These are phyloP conservation scores for Tranzscheliella williamsii DNA, from an alignment of 1,284 basidiomycete species.

Conservation along the genomic window DNA sequence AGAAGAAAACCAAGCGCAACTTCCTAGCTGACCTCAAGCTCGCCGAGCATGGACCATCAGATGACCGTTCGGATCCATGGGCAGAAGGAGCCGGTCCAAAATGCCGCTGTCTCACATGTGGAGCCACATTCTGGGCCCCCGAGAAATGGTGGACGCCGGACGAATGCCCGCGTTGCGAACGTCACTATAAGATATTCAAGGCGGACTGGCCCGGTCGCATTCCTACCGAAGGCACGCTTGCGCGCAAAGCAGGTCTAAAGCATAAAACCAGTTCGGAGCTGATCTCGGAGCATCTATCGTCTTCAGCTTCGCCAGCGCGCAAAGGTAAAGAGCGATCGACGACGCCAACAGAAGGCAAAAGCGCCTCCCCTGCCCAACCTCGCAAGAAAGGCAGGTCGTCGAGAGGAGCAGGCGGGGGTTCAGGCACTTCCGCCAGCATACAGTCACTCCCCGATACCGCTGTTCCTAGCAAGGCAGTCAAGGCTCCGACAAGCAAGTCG, in stretches of 20 bases:
- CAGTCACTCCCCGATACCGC: too few species aligned
- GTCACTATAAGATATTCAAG: constrained; percentile 59
- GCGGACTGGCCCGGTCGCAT: constrained; percentile 54
- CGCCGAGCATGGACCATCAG: constrained; percentile 36
- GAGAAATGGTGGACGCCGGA: constrained; percentile 60
- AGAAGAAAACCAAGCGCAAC: constrained; percentile 31
- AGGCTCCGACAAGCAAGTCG: too few species aligned
- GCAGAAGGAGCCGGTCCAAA: constrained; percentile 37
- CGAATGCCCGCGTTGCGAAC: constrained; percentile 57
- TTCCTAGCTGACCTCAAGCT: constrained; percentile 32
- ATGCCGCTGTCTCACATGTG: constrained; percentile 54
- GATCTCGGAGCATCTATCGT: constrained; percentile 27
- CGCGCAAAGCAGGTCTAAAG: constrained; percentile 29
- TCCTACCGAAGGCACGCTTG: constrained; percentile 26
- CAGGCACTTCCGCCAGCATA: too few species aligned
- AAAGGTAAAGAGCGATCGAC: constrained; percentile 28
- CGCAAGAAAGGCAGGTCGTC: too few species aligned
- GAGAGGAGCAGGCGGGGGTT: too few species aligned
- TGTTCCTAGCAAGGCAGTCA: too few species aligned
- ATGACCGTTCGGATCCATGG: constrained; percentile 38
- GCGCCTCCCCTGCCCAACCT: too few species aligned
- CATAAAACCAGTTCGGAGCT: constrained; percentile 30
- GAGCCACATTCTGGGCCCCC: constrained; percentile 51
- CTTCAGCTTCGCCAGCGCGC: constrained; percentile 16
- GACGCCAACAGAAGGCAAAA: constrained; percentile 15